These are phyloP conservation scores for Amphicarpaea edgeworthii DNA, from an alignment of 306 rosid species.

Conservation along the genomic window DNA sequence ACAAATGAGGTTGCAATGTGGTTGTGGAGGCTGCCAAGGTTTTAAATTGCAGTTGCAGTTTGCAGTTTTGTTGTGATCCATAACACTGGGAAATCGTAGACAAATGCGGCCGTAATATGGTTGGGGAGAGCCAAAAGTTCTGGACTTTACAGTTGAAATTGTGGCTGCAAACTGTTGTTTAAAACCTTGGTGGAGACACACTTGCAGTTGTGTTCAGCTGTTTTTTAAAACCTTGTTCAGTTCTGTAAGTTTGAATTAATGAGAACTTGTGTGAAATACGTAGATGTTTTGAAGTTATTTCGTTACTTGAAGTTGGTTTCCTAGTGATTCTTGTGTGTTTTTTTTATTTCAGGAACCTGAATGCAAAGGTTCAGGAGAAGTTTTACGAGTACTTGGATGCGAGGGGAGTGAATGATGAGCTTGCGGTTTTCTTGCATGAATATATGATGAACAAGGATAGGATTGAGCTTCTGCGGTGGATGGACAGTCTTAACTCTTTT, in stretches of 20 bases:
- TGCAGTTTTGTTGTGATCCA: no score
- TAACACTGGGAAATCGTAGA: not conserved
- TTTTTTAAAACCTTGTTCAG: not conserved
- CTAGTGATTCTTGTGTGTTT: conserved; percentile 31
- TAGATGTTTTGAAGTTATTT: conserved; percentile 33
- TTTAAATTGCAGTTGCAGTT: not conserved
- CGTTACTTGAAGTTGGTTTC: conserved; percentile 17
- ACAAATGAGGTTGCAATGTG: not conserved
- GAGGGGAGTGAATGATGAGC: conserved; percentile 74
- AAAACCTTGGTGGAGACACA: not conserved
- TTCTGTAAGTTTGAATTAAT: conserved; percentile 1
- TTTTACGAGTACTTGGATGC: conserved; percentile 63
- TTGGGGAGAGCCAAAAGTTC: not conserved
- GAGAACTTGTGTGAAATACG: not conserved
- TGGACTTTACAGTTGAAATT: not conserved
- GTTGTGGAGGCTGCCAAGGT: not conserved
- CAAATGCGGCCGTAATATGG: not conserved
- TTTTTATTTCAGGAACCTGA: conserved; percentile 63
- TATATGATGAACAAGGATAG: conserved; percentile 87
- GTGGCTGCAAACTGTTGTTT: not conserved
- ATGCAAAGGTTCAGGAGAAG: conserved; percentile 54
- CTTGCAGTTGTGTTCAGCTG: not conserved
- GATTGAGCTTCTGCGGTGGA: conserved; percentile 75
- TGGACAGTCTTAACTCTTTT: conserved; percentile 63
- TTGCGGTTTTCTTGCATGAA: conserved; percentile 71